Evolutionary conservation across 2,329 filamentous ascomycete species (phyloP), one percentile per base, ranked within the genome.

Genomic region (Geosmithia putterillii): DNA sequence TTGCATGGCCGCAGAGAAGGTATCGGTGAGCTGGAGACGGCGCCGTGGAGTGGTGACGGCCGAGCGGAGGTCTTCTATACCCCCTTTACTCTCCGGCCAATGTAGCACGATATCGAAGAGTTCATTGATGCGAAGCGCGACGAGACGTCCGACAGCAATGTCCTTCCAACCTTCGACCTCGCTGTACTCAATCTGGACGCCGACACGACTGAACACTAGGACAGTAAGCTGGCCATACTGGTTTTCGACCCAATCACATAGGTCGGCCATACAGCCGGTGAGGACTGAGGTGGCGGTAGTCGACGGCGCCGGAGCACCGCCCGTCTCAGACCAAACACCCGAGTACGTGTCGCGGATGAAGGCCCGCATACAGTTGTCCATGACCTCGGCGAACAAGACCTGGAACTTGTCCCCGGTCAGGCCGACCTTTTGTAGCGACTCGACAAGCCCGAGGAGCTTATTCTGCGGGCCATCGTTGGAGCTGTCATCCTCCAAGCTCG

Each of bases 101-200:
- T 74, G 70, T 45, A 84, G 71, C 39, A 88, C 79, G 54, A 90
- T 88, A 54, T 89, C 83, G 53, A 88, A 90, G 9, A 92, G 66
- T 54, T 87, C 79, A 7, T 73, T 69, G 39, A 83, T 84, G 38
- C 86, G 74, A 40, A 84, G 66, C 17, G 75, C 71, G 2, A 83
- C 84, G 15, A 90, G 69, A 38, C 81, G 74, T 3, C 74, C 75
- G 38, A 86, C 60, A 15, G 81, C 81, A 52, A 83, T 79, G 36
- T 83, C 76, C 54, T 82, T 81, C 74, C 82, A 87, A 48, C 76
- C 76, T 49, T 79, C 73, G 37, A 83, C 67, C 46, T 86, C 72
- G 15, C 63, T 59, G 60, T 71, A 70, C 6, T 69, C 66, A 21
- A 79, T 57, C 32, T 63, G 55, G 17, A 58, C 60, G 5, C 61